These are phyloP conservation scores for Umbelopsis sp. DNA, from an alignment of 192 early-diverging fungal genomes.

Conservation along the genomic window DNA sequence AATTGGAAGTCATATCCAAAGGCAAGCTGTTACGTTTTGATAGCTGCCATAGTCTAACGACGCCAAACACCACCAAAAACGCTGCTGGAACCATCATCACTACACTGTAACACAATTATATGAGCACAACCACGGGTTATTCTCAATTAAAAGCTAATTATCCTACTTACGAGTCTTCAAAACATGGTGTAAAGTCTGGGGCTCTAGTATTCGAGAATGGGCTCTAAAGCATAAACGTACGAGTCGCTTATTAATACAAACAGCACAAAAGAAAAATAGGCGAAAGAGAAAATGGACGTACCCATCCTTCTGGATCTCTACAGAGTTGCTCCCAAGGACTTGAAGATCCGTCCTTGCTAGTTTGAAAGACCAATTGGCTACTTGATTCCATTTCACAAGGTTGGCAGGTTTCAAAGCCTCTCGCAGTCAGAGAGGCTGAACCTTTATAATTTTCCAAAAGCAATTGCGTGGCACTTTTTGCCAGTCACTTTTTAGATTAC, in stretches of 20 bases:
- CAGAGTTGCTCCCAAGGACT: slow-evolving; percentile 26
- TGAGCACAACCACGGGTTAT: not conserved
- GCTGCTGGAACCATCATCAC: slow-evolving; percentile 29
- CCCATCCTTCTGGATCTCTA: slow-evolving; percentile 48
- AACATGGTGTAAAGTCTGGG: slow-evolving; percentile 54
- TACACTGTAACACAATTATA: slow-evolving; percentile 17
- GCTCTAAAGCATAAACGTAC: slow-evolving; percentile 20
- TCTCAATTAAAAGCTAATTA: not conserved
- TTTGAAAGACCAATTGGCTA: not conserved
- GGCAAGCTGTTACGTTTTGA: slow-evolving; percentile 27
- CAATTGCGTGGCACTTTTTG: not conserved
- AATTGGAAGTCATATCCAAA: slow-evolving; percentile 28
- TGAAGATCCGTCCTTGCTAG: not conserved
- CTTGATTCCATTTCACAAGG: not conserved
- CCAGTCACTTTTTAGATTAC: too few species aligned
- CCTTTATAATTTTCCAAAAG: not conserved
- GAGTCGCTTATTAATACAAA: not conserved
- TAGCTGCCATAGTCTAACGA: slow-evolving; percentile 38
- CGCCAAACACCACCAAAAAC: slow-evolving; percentile 44
- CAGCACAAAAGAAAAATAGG: not conserved
- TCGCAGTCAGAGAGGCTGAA: too few species aligned
- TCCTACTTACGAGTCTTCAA: slow-evolving; percentile 44
- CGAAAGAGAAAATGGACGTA: not conserved
- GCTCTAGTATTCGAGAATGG: slow-evolving; percentile 42
- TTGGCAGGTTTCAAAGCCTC: not conserved